phyloP scores from a whole-genome alignment of 2,329 filamentous ascomycete species.

The Hypoxylon sp. region DNA sequence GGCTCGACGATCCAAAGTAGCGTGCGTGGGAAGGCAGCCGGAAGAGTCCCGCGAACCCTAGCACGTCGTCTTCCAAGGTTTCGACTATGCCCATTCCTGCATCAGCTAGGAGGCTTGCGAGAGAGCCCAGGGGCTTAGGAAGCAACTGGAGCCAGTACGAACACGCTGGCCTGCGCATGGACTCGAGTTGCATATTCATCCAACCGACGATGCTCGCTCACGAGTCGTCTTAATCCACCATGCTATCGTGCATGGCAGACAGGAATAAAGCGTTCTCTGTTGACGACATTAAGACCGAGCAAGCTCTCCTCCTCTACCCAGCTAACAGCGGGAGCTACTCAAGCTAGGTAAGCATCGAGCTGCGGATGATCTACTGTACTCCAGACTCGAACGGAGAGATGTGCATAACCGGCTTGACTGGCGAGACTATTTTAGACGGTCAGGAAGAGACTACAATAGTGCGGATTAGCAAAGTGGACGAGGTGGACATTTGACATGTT shows the following conservation, averaged over 20 bases:
- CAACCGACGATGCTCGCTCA: slow-evolving; percentile 1
- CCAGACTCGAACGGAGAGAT: slow-evolving; percentile 18
- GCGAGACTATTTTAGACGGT: slow-evolving; percentile 20
- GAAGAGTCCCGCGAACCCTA: slow-evolving; percentile 40
- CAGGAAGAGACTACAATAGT: slow-evolving; percentile 7
- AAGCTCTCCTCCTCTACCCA: slow-evolving; percentile 11
- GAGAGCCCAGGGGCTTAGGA: slow-evolving; percentile 13
- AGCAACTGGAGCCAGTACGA: slow-evolving; percentile 1
- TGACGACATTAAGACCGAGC: slow-evolving; percentile 23
- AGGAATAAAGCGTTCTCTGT: slow-evolving; percentile 3
- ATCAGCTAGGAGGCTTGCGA: slow-evolving; percentile 9
- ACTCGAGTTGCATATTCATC: slow-evolving; percentile 20
- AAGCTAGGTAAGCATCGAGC: slow-evolving; percentile 8
- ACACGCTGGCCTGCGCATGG: slow-evolving; percentile 7
- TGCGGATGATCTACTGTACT: slow-evolving; percentile 32
- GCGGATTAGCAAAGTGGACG: slow-evolving; percentile 20
- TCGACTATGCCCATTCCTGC: slow-evolving; percentile 23
- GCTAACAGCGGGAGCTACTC: slow-evolving; percentile 28
- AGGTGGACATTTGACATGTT: no score
- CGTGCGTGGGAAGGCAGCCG: slow-evolving; percentile 37
- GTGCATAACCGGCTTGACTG: slow-evolving; percentile 6
- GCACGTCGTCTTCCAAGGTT: slow-evolving; percentile 34
- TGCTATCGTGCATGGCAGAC: slow-evolving; percentile 2
- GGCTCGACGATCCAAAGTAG: slow-evolving; percentile 32
- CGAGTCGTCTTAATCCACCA: slow-evolving; percentile 8